Evolutionary conservation across 164 flowering plant genomes (phyloP).

Genomic region (Tetrastigma voinierianum): DNA sequence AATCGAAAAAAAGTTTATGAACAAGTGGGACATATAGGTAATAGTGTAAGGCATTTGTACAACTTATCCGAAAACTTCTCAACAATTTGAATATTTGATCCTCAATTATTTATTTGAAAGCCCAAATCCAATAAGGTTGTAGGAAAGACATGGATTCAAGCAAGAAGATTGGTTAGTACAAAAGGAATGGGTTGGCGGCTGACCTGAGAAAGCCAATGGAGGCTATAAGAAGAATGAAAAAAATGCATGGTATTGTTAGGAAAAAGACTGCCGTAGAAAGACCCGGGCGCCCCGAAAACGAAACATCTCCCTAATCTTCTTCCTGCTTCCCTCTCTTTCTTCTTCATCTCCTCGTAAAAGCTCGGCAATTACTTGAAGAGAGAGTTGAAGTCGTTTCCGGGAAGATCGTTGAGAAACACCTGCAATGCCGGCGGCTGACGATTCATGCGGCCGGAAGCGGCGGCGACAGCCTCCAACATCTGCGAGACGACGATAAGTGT

Average conservation of each 20-base stretch:
- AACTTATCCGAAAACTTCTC: no score
- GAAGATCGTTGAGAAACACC: conserved; percentile 10
- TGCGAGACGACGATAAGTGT: background rate
- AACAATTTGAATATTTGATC: no score
- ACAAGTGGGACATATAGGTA: no score
- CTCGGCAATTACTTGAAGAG: conserved; percentile 16
- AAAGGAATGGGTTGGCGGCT: no score
- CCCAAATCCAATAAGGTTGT: no score
- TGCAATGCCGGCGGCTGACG: background rate
- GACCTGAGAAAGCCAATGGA: conserved; percentile 21
- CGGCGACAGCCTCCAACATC: background rate
- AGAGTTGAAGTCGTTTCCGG: conserved; percentile 18
- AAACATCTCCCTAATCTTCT: conserved; percentile 3
- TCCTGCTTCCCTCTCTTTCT: conserved; percentile 7
- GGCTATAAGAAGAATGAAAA: conserved; percentile 21
- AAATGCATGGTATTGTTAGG: conserved; percentile 12
- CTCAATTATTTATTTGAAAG: no score
- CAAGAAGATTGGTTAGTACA: no score
- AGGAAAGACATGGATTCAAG: no score
- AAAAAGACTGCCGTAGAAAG: conserved; percentile 24
- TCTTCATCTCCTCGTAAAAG: conserved; percentile 6
- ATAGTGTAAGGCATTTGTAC: no score
- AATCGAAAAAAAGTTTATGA: no score
- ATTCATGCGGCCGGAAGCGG: background rate
- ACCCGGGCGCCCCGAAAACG: conserved; percentile 12